Percentiles rank a stretch among this genome's conserved stretches.
phyloP scores from a whole-genome alignment of 1,284 basidiomycete genomes.

The Fomitopsis betulina region DNA sequence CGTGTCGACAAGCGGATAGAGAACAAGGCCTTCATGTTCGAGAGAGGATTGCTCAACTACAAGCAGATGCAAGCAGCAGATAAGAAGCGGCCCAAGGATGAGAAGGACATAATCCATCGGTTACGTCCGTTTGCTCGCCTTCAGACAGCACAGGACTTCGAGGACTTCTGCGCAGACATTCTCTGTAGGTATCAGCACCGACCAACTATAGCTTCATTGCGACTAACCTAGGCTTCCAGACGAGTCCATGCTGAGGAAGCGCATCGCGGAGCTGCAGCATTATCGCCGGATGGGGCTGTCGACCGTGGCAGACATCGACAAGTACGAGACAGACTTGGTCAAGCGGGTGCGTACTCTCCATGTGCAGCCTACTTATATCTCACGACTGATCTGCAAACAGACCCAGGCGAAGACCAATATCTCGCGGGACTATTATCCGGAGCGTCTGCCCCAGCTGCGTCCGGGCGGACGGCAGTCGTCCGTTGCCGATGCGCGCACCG shows the following conservation, averaged over 20 bases:
- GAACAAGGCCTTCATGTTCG: conserved; percentile 89
- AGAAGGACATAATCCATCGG: conserved; percentile 86
- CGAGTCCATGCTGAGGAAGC: conserved; percentile 79
- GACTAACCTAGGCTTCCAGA: conserved; percentile 43
- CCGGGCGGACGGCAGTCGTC: conserved; percentile 49
- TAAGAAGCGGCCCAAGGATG: conserved; percentile 87
- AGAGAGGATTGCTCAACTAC: conserved; percentile 89
- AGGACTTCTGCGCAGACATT: conserved; percentile 84
- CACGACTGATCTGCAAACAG: conserved; percentile 27
- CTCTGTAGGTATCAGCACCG: conserved; percentile 56
- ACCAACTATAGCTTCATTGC: neutral
- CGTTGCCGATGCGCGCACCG: conserved; percentile 50
- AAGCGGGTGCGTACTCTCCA: conserved; percentile 54
- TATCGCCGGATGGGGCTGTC: conserved; percentile 83
- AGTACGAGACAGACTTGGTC: conserved; percentile 73
- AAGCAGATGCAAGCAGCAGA: conserved; percentile 93
- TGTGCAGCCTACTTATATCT: neutral
- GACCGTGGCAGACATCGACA: conserved; percentile 82
- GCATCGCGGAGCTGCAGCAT: conserved; percentile 85
- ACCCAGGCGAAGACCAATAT: conserved; percentile 52
- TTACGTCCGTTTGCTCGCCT: conserved; percentile 91
- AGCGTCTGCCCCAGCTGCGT: conserved; percentile 46
- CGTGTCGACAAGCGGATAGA: conserved; percentile 87
- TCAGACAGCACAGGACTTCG: conserved; percentile 91
- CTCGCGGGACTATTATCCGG: conserved; percentile 51